Evolutionary conservation across 116 monocot genomes (phyloP), one percentile per base, ranked within the genome.

Genomic region (Phalaenopsis hybrid): DNA sequence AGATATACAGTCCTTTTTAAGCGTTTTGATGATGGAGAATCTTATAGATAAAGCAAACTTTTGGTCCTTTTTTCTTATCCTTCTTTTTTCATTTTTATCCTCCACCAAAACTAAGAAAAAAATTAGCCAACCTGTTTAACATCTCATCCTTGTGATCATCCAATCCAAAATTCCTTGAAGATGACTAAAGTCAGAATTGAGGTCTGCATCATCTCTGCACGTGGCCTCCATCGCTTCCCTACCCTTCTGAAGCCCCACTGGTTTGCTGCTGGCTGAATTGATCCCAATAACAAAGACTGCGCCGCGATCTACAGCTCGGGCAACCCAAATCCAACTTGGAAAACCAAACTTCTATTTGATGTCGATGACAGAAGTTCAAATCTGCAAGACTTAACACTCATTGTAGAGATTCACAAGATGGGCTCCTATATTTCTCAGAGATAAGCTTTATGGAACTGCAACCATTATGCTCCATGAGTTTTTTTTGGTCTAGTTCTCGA

Each of bases 261-360:
- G 92, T 96, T 91, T 78, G 89, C 89, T 5, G 92, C 94, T 13
- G 92, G 91, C 12, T 96, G 96, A 94, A 84, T 91, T 2, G 89
- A 94, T 78, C 83, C 85, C 12, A 86, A 88, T 79, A 87, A 52
- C 85, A 96, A 96, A 20, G 94, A 91, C 82, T 96, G 94, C 89
- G 86, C 94, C 6, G 94, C 86, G 77, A 84, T 96, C 1, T 91
- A 52, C 52, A 91, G 4, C 52, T 94, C 94, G 0, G 91, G 90
- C 23, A 86, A 75, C 74, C 75, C 84, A 9, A 84, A 83, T 17
- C 92, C 94, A 2, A 91, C 85, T 15, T 94, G 94, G 94, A 89
- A 81, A 63, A 90, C 92, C 57, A 92, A 92, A 61, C 94, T 96
- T 80, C 84, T 89, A 1, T 74, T 84, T 7, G 49, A 75, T 4